Evolutionary conservation across 108 stramenopile species (phyloP).

Genomic region (Cyclotella atomus): DNA sequence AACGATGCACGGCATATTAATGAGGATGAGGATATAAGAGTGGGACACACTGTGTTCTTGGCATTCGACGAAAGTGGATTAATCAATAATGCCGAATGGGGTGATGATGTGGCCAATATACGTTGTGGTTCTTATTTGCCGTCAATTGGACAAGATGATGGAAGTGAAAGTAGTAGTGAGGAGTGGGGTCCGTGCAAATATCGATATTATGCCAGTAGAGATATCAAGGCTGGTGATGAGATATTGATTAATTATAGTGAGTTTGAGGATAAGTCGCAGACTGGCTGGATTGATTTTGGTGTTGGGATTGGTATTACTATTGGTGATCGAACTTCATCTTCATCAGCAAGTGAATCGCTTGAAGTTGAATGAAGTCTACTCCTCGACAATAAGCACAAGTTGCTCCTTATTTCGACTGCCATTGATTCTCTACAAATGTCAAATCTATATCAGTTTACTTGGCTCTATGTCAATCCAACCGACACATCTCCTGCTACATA

Average conservation of each 20-base stretch:
- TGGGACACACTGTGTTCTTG: slow-evolving; percentile 28
- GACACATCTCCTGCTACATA: no score
- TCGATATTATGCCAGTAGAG: background rate
- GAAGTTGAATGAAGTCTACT: no score
- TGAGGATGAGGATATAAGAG: slow-evolving; percentile 28
- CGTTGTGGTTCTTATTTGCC: slow-evolving; percentile 10
- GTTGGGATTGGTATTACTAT: background rate
- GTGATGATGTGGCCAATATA: slow-evolving; percentile 13
- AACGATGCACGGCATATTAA: no score
- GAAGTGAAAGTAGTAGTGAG: background rate
- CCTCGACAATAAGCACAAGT: background rate
- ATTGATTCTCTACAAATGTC: no score
- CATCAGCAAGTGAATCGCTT: no score
- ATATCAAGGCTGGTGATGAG: background rate
- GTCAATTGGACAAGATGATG: background rate
- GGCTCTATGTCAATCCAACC: no score
- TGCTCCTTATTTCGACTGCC: background rate
- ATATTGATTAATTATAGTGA: slow-evolving; percentile 8
- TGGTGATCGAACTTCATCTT: no score
- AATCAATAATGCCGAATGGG: slow-evolving; percentile 35
- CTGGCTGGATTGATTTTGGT: slow-evolving; percentile 7
- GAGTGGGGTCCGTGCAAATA: background rate
- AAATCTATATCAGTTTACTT: no score
- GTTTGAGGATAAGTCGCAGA: slow-evolving; percentile 13
- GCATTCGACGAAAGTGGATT: slow-evolving; percentile 34